Base-by-base conservation (phyloP, 1,284 basidiomycete species). In the Cryptococcus deneoformans region DNA sequence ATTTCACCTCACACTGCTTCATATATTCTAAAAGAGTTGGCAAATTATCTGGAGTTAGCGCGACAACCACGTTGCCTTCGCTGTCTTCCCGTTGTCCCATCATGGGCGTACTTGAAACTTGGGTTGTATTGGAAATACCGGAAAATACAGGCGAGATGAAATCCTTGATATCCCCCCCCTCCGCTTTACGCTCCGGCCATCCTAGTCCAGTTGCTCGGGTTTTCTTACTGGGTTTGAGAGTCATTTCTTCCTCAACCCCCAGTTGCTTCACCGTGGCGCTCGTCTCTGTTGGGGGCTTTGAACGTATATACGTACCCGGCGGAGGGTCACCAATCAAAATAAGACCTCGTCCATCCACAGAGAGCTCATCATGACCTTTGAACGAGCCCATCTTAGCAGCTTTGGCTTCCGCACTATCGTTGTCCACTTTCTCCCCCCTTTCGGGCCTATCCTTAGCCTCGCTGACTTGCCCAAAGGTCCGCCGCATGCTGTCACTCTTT, bases 41-140 rank as follows among this genome's bases (percentile, higher is more conserved):
- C 37, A 76, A 53, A 54, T 75, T 73, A 46, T 76, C 72, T 16
- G 74, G 74, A 14, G 74, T 73, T 9, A 76, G 52, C n/a, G 67
- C 70, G 5, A 73, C 68, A 0, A 66, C 51, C 14, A 57, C 38
- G n/a, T 56, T 62, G 47, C 52, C 56, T 37, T 57, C 56, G 10
- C 52, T 8, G 34, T 24, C 48, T 24, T 1, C 43, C 46, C 24
- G 12, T 53, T 29, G 35, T 39, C 24, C 40, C 16, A 29, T 48
- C 47, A 34, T 12, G 24, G 53, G 48, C 45, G 38, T 47, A 47
- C 46, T 47, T 42, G 39, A 20, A n/a, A 51, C 46, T 5, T 44
- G 51, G 11, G 46, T 29, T 8, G 42, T 43, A 6, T 45, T 35
- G 36, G 34, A 20, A 24, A 45, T 52, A 12, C n/a, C 6, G 52